Evolutionary conservation across 768 basidiomycete species (phyloP).

Genomic region (Tylopilus plumbeoviolaceoides): DNA sequence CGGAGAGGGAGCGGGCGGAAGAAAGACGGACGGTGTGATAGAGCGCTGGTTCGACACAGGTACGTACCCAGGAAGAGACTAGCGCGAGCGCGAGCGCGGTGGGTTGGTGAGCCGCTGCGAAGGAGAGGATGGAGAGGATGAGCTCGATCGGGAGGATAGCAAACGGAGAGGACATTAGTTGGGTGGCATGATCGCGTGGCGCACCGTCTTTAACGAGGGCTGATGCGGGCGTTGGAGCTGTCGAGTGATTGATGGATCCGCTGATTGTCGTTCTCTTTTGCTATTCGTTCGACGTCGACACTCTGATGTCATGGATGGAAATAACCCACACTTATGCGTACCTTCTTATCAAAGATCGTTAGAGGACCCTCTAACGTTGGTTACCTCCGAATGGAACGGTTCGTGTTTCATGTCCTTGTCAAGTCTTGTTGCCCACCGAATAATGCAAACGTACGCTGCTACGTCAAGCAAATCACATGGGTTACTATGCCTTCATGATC

Average conservation of each 20-base stretch:
- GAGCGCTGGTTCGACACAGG: background rate
- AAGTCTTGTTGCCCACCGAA: background rate
- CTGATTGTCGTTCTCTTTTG: background rate
- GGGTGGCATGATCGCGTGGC: background rate
- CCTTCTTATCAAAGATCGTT: background rate
- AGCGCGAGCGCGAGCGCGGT: background rate
- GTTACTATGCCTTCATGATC: background rate
- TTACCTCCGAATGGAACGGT: background rate
- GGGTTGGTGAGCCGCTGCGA: slow-evolving; percentile 25
- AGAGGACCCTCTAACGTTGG: background rate
- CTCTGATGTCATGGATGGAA: background rate
- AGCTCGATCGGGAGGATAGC: slow-evolving; percentile 28
- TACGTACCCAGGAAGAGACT: background rate
- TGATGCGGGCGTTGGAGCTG: background rate
- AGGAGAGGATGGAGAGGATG: slow-evolving; percentile 33
- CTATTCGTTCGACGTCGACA: background rate
- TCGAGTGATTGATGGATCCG: background rate
- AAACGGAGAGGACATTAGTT: slow-evolving; percentile 8
- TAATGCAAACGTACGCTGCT: background rate
- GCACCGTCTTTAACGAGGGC: background rate
- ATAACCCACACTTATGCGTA: background rate
- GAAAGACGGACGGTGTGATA: slow-evolving; percentile 2
- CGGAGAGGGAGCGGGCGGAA: background rate
- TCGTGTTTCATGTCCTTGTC: background rate
- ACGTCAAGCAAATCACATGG: background rate